Base-by-base conservation (phyloP, 441 rosid species). In the Geranium incanum region DNA sequence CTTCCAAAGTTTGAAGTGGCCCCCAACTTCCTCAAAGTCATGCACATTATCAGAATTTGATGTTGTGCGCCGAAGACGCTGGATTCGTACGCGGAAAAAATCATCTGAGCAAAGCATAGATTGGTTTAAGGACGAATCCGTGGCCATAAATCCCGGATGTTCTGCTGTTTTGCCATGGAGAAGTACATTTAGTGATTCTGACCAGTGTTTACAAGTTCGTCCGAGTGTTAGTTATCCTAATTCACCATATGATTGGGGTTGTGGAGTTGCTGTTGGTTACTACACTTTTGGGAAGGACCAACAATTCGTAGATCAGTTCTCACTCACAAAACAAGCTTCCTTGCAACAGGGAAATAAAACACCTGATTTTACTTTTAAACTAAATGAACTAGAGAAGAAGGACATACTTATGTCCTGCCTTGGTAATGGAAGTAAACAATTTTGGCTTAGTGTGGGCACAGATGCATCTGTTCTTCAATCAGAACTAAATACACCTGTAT, bases 381-480 rank as follows among this genome's bases (percentile, higher is more conserved):
- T 95, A 81, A 87, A 85, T 81, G 89, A 83, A 81, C 91, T 95
- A 45, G 97, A 95, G 85, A 91, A 93, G 88, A 95, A 93, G 80
- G 99, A 95, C 87, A 79, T 88, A 81, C 88, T 95, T 70, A 78
- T 89, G 76, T 83, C 78, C 74, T 91, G 94, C 77, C 82, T 92
- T 68, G 72, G 83, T 75, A 67, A 78, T 72, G 89, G 86, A 76
- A 87, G 84, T 74, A 86, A 86, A 79, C 86, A 84, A 63, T 79
- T 89, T 75, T 95, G 99, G 99, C 88, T 95, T 72, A 91, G 96
- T 74, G 75, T 89, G 41, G 88, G 97, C 73, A 83, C 93, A 72
- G 98, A 95, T 78, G 99, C 99, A 11, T 81, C 92, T 4, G 85
- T 90, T 78, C 99, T 95, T 77, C 86, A 89, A 67, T 89, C 98